These are phyloP conservation scores for Panaeolus papilionaceus DNA, from an alignment of 768 basidiomycete species.

Conservation along the genomic window DNA sequence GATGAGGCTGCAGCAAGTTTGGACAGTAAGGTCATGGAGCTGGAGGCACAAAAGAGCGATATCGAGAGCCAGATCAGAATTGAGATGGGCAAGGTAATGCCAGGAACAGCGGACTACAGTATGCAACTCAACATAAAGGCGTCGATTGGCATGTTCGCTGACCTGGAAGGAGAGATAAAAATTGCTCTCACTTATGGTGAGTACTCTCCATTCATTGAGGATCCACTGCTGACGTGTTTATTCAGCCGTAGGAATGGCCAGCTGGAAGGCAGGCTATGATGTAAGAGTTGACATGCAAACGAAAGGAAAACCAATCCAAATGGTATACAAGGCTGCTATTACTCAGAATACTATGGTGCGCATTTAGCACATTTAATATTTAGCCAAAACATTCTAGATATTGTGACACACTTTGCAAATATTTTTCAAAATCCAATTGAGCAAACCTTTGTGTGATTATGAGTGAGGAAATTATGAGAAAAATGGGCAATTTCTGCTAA, in stretches of 20 bases:
- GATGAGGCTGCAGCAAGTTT: slow-evolving; percentile 35
- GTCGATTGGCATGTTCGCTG: slow-evolving; percentile 43
- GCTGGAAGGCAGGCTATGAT: slow-evolving; percentile 45
- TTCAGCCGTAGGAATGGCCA: slow-evolving; percentile 26
- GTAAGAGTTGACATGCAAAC: slow-evolving; percentile 44
- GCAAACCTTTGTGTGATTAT: no score
- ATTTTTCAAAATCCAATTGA: no score
- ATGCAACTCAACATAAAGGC: slow-evolving; percentile 33
- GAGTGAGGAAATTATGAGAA: no score
- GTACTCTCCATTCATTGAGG: neutral
- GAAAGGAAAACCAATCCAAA: slow-evolving; percentile 33
- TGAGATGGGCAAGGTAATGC: slow-evolving; percentile 29
- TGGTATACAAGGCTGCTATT: slow-evolving; percentile 47
- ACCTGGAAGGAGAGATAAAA: slow-evolving; percentile 40
- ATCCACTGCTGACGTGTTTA: neutral
- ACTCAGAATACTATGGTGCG: slow-evolving; percentile 35
- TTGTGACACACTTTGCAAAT: no score
- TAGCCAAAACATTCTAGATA: no score
- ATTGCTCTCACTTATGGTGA: slow-evolving; percentile 46
- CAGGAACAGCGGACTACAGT: slow-evolving; percentile 21
- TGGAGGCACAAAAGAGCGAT: slow-evolving; percentile 32
- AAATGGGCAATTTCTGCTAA: no score
- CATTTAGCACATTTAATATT: no score
- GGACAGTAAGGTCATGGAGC: slow-evolving; percentile 33
- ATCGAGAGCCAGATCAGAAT: slow-evolving; percentile 30